Base-by-base conservation (phyloP, 352 stramenopile species). In the Phytophthora quininea region DNA sequence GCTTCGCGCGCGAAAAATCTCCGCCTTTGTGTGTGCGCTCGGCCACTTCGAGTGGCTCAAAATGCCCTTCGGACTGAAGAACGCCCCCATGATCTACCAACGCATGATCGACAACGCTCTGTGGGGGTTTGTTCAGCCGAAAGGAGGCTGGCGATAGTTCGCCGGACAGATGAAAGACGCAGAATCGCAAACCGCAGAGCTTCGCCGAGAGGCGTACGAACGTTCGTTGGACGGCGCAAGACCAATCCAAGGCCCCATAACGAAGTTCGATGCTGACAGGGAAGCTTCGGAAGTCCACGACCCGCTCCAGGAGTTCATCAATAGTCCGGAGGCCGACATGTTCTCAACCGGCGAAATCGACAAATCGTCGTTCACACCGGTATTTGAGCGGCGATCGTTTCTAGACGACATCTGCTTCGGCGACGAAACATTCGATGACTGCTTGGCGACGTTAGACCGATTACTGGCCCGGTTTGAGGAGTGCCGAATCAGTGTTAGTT, bases 401-500 rank as follows among this genome's bases (percentile, higher is more conserved):
- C 24, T 62, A 0, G 43, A 55, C 14, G 46, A 49, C 24, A 49
- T 49, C 4, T 56, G 56, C 24, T 63, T 63, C 4, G 45, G 56
- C 19, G 46, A 35, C 0, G 31, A 32, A 6, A 40, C 46, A 1
- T 47, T 47, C 19, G 40, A 47, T 24, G 40, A 47, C 4, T 47
- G 40, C 19, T 14, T 47, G 6, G 6, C 9, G 6, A 47, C 40
- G 9, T 24, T 47, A 4, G 40, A 47, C 12, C 6, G 40, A 24
- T n/a, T 47, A 6, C 19, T 47, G 15, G 19, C 9, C 12, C 40
- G 40, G 6, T 47, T 47, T 14, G 40, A 8, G 4, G 40, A 47
- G 40, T 47, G 40, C 15, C 6, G 40, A 14, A 47, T 47, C 12
- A 27, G 10, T 15, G 40, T 47, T 4, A 47, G 40, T 14, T 47